Base-by-base conservation (phyloP, 495 filamentous ascomycete species). In the Rhypophila decipiens region DNA sequence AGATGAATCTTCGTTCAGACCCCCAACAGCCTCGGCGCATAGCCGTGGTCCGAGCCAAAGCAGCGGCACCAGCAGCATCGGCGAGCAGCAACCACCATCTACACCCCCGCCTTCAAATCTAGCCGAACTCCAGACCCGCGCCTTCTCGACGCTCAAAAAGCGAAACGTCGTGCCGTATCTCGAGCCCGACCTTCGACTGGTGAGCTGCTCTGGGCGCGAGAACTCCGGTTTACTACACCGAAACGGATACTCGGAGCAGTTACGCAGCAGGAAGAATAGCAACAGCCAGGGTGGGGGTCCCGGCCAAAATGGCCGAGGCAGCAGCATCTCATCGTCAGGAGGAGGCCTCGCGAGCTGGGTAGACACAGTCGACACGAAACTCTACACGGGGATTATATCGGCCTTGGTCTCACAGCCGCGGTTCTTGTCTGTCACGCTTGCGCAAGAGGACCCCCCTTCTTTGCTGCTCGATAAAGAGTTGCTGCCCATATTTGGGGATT, bases 361-460 rank as follows among this genome's bases (percentile, higher is more conserved):
- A 24, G 71, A 75, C 38, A 71, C 62, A 33, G 63, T 77, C 42
- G 76, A 79, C 56, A 70, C 78, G n/a, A 78, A 73, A 40, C 72
- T 89, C 11, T 85, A 86, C 59, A 74, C 84, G 1, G 80, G 80
- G 29, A 65, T 87, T 4, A 71, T 86, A 24, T 77, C 79, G 24
- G 85, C 83, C 22, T 70, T 98, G 4, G 80, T 85, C 15, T 73
- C 81, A 44, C 77, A 79, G 22, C 90, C 90, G 3, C 76, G 77
- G 21, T 98, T 96, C 59, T 72, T 96, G 13, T 90, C 85, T 15
- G 65, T 98, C 7, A 96, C 90, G 10, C 72, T 96, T 17, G 88
- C 93, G 24, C 77, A 86, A 43, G 79, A 85, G 11, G 90, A 98
- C 57, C 83, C 89, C 1, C 87, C 89, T 2, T 89, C 85, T 1